Percentiles rank a stretch among this genome's conserved stretches.
phyloP scores from a whole-genome alignment of 768 basidiomycete genomes.

The Pholiota molesta region DNA sequence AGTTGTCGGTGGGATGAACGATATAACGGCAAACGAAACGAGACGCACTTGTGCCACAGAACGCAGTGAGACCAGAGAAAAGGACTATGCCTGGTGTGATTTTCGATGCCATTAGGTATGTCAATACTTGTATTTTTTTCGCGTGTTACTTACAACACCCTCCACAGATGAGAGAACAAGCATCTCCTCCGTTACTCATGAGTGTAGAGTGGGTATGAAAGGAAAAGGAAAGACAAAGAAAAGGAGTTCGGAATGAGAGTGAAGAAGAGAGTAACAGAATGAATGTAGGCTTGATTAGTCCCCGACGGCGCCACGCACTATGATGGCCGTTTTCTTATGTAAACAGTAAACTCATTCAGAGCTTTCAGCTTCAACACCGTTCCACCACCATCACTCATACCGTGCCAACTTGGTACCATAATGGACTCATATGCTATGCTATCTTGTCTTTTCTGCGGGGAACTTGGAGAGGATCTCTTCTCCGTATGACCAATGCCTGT shows the following conservation, averaged over 20 bases:
- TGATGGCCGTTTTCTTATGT: not conserved
- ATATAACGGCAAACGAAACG: not conserved
- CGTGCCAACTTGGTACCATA: too few relatives aligned
- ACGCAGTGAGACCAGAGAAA: constrained; percentile 23
- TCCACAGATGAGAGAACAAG: constrained; percentile 15
- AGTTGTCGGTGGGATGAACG: not conserved
- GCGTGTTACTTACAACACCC: constrained; percentile 26
- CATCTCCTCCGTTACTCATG: constrained; percentile 21
- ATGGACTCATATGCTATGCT: too few relatives aligned
- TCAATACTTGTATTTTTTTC: not conserved
- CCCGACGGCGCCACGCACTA: not conserved
- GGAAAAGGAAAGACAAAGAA: constrained; percentile 1
- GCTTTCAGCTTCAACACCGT: too few relatives aligned
- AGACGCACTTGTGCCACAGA: constrained; percentile 25
- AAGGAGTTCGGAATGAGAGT: not conserved
- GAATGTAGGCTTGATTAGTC: not conserved
- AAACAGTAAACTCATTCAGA: not conserved
- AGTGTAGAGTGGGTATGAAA: not conserved
- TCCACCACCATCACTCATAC: too few relatives aligned
- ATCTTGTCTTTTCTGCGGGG: too few relatives aligned
- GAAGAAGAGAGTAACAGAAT: not conserved
- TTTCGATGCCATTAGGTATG: not conserved
- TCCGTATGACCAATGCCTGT: too few relatives aligned
- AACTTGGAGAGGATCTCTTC: too few relatives aligned
- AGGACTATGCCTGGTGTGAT: constrained; percentile 18